Conservation (phyloP, 208 protist genomes). For the Lotmaria passim region DNA sequence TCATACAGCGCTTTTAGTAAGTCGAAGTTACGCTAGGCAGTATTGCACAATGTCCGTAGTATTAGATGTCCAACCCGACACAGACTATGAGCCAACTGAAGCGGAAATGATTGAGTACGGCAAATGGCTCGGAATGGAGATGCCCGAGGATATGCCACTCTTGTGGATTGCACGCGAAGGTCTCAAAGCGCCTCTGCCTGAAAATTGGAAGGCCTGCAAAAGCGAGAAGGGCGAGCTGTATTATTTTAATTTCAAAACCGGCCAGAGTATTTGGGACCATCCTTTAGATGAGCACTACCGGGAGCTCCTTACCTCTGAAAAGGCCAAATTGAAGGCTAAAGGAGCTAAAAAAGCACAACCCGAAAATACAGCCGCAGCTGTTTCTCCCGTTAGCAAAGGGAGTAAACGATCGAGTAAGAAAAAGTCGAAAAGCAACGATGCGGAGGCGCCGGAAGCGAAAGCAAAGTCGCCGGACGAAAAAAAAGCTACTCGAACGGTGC, state of each 20-base stretch:
- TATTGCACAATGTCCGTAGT: conserved; percentile 76
- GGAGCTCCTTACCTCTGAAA: conserved; percentile 71
- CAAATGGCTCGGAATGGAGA: conserved; percentile 95
- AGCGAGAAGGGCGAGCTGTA: conserved; percentile 94
- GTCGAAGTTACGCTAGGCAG: neutral
- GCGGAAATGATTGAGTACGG: conserved; percentile 93
- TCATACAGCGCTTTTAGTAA: neutral
- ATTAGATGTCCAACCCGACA: conserved; percentile 79
- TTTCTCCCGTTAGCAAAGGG: conserved; percentile 1
- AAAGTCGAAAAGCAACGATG: conserved; percentile 23
- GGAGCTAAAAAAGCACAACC: conserved; percentile 37
- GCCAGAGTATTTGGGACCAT: conserved; percentile 95
- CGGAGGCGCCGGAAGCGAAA: conserved; percentile 3
- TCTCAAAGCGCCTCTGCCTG: conserved; percentile 93
- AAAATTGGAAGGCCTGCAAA: conserved; percentile 94
- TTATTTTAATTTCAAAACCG: conserved; percentile 96
- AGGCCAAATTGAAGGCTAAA: conserved; percentile 38
- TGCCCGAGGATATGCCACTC: conserved; percentile 87
- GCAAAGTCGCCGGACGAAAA: conserved; percentile 10
- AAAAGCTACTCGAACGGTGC: neutral
- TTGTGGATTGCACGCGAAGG: conserved; percentile 95
- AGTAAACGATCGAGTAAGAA: conserved; percentile 29
- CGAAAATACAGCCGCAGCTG: conserved; percentile 7
- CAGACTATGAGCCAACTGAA: conserved; percentile 93
- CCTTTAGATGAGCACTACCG: conserved; percentile 95